Percentiles rank a stretch among this genome's conserved stretches.
Conservation (phyloP, 2,329 filamentous ascomycete species). For the Microcyclospora pomicola region DNA sequence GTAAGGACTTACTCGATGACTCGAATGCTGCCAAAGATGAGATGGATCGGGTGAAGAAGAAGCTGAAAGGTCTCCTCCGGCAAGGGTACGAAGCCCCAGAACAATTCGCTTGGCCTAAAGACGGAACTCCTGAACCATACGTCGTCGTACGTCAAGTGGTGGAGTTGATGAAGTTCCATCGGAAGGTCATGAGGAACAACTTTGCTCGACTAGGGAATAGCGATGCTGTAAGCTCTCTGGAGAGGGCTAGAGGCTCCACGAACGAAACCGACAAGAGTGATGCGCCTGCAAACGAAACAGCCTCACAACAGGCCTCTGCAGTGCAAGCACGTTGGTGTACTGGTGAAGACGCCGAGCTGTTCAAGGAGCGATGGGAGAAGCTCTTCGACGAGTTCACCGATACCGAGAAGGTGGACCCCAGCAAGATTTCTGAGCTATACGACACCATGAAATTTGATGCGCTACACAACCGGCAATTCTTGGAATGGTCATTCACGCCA, state of each 20-base stretch:
- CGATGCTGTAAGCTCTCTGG: conserved; percentile 46
- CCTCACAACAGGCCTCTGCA: conserved; percentile 8
- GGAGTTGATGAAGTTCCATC: conserved; percentile 94
- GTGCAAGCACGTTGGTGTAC: conserved; percentile 94
- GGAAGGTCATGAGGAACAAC: conserved; percentile 88
- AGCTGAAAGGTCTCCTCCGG: conserved; percentile 80
- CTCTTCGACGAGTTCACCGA: conserved; percentile 94
- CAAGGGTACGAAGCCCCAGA: conserved; percentile 87
- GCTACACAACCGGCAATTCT: conserved; percentile 85
- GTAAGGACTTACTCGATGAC: conserved; percentile 90
- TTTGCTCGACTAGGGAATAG: conserved; percentile 60
- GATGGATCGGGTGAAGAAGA: conserved; percentile 99
- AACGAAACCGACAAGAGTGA: conserved; percentile 1
- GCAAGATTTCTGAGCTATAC: conserved; percentile 96
- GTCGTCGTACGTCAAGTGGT: conserved; percentile 86
- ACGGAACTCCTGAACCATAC: conserved; percentile 85
- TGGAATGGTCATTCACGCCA: conserved; percentile 96
- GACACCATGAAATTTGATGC: conserved; percentile 99
- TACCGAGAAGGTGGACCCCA: conserved; percentile 93
- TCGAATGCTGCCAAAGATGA: conserved; percentile 98
- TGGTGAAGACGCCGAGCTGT: conserved; percentile 85
- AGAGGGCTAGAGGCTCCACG: conserved; percentile 32
- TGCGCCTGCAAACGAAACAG: background rate
- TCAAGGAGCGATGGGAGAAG: conserved; percentile 97
- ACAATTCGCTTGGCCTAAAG: conserved; percentile 92